These are phyloP conservation scores for Ottelia alismoides DNA, from an alignment of 106 monocot species.

Conservation along the genomic window DNA sequence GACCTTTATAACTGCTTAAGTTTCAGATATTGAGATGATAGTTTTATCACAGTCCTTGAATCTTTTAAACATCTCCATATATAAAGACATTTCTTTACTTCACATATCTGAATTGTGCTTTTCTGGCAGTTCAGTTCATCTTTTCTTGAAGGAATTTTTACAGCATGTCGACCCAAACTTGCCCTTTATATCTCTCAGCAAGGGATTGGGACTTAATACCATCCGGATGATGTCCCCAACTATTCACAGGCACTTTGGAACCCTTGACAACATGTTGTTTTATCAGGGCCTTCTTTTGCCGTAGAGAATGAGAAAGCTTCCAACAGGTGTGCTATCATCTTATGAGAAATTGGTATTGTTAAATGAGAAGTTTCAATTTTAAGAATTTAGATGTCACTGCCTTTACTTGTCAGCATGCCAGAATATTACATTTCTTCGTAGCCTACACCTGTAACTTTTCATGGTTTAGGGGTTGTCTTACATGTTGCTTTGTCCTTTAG, in stretches of 20 bases:
- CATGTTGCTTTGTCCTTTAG: conserved; percentile 16
- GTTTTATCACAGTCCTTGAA: too few relatives aligned
- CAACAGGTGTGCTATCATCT: conserved; percentile 97
- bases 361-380: too few relatives aligned
- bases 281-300: conserved; percentile 93
- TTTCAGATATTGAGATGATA: too few relatives aligned
- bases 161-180: conserved; percentile 73
- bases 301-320: conserved; percentile 83
- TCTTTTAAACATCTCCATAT: too few relatives aligned
- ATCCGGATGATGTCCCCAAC: conserved; percentile 90
- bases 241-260: conserved; percentile 65
- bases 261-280: conserved; percentile 66
- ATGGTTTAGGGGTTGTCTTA: background rate
- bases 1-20: too few relatives aligned
- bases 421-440: too few relatives aligned
- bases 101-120: too few relatives aligned
- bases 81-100: background rate
- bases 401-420: too few relatives aligned
- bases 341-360: too few relatives aligned
- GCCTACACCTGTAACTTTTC: too few relatives aligned
- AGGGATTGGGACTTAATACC: conserved; percentile 89
- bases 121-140: conserved; percentile 89
- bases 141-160: conserved; percentile 82
- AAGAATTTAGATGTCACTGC: too few relatives aligned
- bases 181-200: conserved; percentile 94